Base-by-base conservation (phyloP, 2,329 filamentous ascomycete species). In the Fusarium cicatricum region DNA sequence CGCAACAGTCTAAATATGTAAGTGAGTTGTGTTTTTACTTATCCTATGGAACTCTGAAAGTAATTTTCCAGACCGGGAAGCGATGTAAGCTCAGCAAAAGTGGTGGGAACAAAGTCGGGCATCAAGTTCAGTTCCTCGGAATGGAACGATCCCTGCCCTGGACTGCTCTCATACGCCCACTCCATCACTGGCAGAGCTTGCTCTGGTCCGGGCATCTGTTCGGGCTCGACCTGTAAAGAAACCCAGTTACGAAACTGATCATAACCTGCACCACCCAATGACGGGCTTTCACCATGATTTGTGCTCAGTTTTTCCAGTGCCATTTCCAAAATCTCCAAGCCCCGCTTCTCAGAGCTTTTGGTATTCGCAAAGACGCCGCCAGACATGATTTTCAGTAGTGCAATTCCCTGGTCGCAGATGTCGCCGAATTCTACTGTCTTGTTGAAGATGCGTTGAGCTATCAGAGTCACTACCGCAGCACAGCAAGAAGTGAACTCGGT, bases 141-240 rank as follows among this genome's bases (percentile, higher is more conserved):
- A 44, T 60, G 79, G 71, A 1, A 71, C 75, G 21, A 41, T 11
- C n/a, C 23, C 23, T 41, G n/a, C 11, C 15, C 39, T 11, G 21
- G 21, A 2, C 39, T 41, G 9, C 39, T 41, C 1, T 23, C 39
- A 41, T 41, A 41, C 7, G 23, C 39, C 39, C 39, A 41, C 39
- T 41, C 39, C 39, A 41, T 41, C 2, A 23, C 15, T 14, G 39
- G 39, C 15, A 29, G 11, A 3, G 39, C 11, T 29, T 41, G 23
- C 8, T 41, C 39, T n/a, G 26, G 39, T 29, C 15, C n/a, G 0
- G 29, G 15, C 23, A 41, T 29, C 39, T 11, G 23, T 12, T 29
- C 39, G 4, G 39, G 39, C n/a, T 41, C 39, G 2, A 41, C 19
- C 48, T 57, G 57, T 36, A 53, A 41, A 1, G 57, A 48, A 23